Conservation (phyloP, 768 basidiomycete species). For the Cyclocybe cylindracea region DNA sequence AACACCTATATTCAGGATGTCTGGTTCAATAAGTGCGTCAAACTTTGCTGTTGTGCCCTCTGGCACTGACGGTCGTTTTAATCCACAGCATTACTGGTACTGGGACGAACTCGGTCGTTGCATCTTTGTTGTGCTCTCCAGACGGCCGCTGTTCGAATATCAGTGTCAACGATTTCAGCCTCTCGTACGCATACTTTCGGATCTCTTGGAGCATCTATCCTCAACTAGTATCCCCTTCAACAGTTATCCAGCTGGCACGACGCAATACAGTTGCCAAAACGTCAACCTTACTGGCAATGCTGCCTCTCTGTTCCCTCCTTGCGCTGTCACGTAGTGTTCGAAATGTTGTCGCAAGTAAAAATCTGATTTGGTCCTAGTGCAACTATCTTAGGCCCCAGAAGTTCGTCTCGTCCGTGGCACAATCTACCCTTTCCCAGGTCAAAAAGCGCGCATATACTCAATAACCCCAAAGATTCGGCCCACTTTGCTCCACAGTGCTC, state of each 20-base stretch:
- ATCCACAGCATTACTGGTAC: constrained; percentile 53
- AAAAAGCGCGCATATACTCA: neutral
- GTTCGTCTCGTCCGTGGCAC: too few species aligned
- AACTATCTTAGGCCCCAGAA: too few species aligned
- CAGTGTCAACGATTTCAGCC: constrained; percentile 44
- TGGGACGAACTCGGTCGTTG: constrained; percentile 53
- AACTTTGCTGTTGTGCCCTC: neutral
- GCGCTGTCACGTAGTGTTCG: constrained; percentile 27
- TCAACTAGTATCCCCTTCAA: neutral
- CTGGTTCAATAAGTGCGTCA: constrained; percentile 48
- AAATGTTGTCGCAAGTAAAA: neutral
- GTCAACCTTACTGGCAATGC: constrained; percentile 46
- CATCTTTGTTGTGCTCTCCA: constrained; percentile 56
- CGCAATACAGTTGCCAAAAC: constrained; percentile 55
- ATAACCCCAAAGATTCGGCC: constrained; percentile 8
- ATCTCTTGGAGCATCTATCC: neutral
- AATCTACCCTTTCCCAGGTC: neutral
- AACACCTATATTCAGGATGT: constrained; percentile 59
- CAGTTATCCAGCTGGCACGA: constrained; percentile 42
- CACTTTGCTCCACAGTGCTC: neutral
- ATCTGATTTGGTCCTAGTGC: too few species aligned
- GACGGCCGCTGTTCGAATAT: constrained; percentile 51
- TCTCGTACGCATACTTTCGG: constrained; percentile 36
- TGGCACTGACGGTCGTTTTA: constrained; percentile 1
- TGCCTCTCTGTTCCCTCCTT: constrained; percentile 43